Conservation (phyloP, 345 rosid genomes). For the Eucalyptus melliodora region DNA sequence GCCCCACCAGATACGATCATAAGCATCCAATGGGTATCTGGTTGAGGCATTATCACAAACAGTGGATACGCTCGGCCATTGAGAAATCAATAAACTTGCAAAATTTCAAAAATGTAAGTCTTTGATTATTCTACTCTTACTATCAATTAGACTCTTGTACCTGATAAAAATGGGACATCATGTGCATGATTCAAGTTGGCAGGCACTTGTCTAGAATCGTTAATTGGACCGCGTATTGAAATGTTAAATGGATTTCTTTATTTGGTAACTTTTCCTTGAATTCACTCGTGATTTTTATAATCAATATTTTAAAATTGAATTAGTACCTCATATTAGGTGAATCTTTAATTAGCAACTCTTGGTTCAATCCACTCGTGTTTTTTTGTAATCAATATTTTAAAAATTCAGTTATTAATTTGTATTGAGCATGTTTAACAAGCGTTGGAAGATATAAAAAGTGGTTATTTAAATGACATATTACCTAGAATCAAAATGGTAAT, state of each 20-base stretch:
- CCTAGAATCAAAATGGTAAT: too few species aligned
- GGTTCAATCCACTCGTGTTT: too few species aligned
- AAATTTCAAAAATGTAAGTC: accelerated
- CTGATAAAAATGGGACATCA: neutral
- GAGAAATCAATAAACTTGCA: neutral
- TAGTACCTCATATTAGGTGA: too few species aligned
- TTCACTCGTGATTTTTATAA: too few species aligned
- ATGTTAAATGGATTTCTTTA: neutral
- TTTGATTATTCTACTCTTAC: neutral
- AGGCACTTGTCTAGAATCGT: neutral
- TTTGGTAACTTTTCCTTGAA: neutral
- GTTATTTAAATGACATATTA: too few species aligned
- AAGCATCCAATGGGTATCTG: neutral
- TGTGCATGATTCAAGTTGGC: neutral
- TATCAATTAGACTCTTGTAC: accelerated
- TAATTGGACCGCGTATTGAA: neutral
- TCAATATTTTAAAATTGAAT: too few species aligned
- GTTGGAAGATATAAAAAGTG: too few species aligned
- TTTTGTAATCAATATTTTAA: too few species aligned
- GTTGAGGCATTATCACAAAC: neutral
- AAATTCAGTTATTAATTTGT: too few species aligned
- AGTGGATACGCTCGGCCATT: accelerated
- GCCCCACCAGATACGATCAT: neutral
- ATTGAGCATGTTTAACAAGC: too few species aligned
- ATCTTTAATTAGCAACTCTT: too few species aligned